Percentiles rank a stretch among this genome's conserved stretches.
Conservation (phyloP, 1,284 basidiomycete species). For the Cryptococcus sp. region DNA sequence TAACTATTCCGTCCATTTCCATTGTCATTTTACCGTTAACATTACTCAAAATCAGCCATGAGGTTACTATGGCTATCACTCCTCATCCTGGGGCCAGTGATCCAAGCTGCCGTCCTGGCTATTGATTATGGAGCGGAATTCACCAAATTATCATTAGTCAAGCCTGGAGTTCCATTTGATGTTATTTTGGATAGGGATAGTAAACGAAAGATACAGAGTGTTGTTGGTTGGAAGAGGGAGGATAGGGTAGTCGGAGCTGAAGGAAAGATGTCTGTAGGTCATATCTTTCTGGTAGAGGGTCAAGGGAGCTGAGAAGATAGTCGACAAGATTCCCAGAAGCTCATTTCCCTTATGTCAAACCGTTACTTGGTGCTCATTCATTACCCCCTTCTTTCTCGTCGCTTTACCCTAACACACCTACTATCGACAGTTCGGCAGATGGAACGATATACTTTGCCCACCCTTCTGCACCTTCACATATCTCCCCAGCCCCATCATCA, state of each 20-base stretch:
- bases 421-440: conserved; percentile 36
- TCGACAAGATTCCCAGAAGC: conserved; percentile 85
- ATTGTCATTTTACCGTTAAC: not conserved
- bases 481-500: conserved; percentile 57
- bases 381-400: conserved; percentile 48
- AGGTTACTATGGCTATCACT: conserved; percentile 24
- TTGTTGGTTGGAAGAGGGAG: conserved; percentile 79
- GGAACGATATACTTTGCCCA: conserved; percentile 62
- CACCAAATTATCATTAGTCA: conserved; percentile 94
- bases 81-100: conserved; percentile 33
- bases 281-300: not conserved
- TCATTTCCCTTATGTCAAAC: conserved; percentile 81
- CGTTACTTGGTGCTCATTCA: conserved; percentile 61
- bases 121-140: conserved; percentile 96
- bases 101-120: conserved; percentile 61
- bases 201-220: conserved; percentile 88
- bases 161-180: conserved; percentile 93
- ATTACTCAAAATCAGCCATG: not conserved
- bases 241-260: conserved; percentile 86
- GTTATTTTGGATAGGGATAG: conserved; percentile 94
- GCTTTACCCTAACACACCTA: conserved; percentile 47
- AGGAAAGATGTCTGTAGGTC: conserved; percentile 75
- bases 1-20: not conserved
- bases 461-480: conserved; percentile 62
- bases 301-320: conserved; percentile 48